Conservation (phyloP, 2,329 filamentous ascomycete species). For the Fusarium pseudocircinatum region DNA sequence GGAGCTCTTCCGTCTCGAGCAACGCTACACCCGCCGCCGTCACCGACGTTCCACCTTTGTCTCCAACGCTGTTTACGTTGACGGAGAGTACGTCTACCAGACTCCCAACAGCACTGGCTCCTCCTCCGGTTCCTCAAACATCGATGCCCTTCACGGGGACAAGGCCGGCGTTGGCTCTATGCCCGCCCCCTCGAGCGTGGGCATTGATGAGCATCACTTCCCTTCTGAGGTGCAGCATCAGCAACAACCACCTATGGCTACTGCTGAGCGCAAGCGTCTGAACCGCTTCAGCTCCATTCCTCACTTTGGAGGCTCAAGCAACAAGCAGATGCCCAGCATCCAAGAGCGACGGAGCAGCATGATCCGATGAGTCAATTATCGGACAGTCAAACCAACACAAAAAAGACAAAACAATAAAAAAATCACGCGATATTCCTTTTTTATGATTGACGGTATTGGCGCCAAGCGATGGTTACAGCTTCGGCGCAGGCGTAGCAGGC, state of each 20-base stretch:
- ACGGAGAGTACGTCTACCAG: conserved; percentile 93
- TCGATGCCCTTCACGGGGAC: conserved; percentile 52
- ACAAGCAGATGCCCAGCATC: conserved; percentile 48
- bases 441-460: conserved; percentile 42
- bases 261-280: conserved; percentile 57
- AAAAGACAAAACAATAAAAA: conserved; percentile 26
- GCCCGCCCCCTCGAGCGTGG: conserved; percentile 38
- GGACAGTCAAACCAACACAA: conserved; percentile 19
- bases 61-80: conserved; percentile 89
- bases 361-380: conserved; percentile 45
- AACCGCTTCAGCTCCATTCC: conserved; percentile 67
- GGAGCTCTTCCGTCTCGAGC: conserved; percentile 93
- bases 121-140: conserved; percentile 57
- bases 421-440: conserved; percentile 27
- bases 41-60: conserved; percentile 87
- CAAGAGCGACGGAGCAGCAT: conserved; percentile 56
- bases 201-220: conserved; percentile 39
- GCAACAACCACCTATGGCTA: conserved; percentile 23
- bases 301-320: conserved; percentile 56
- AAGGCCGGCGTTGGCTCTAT: conserved; percentile 39
- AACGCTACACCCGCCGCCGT: conserved; percentile 91
- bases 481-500: conserved; percentile 33
- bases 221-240: conserved; percentile 28
- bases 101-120: conserved; percentile 68
- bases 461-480: conserved; percentile 23